phyloP scores from a whole-genome alignment of 2,329 filamentous ascomycete genomes.

The Didymella lethalis region DNA sequence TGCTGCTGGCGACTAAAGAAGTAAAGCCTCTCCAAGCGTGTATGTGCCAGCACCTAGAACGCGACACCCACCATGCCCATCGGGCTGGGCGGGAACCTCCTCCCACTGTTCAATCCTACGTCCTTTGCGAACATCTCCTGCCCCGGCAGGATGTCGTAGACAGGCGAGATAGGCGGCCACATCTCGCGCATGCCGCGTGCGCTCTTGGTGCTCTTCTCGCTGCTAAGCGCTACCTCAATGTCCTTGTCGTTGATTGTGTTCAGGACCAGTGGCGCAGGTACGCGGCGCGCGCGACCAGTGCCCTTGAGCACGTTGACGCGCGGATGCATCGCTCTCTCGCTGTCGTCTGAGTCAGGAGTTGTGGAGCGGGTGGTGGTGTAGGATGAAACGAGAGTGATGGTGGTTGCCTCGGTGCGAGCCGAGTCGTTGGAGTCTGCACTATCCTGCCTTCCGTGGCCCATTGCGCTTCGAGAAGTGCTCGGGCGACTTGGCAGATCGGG shows the following conservation, averaged over 20 bases:
- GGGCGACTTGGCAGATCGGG: conserved; percentile 19
- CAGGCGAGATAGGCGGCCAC: conserved; percentile 41
- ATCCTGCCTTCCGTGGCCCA: conserved; percentile 40
- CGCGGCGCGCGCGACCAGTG: conserved; percentile 34
- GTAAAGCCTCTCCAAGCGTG: neutral
- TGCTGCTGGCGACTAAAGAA: conserved; percentile 2
- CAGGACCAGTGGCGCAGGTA: conserved; percentile 41
- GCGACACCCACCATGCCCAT: conserved; percentile 46
- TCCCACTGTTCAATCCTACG: conserved; percentile 23
- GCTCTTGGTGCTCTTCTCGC: conserved; percentile 29
- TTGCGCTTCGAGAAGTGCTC: conserved; percentile 36
- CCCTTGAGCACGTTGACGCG: conserved; percentile 32
- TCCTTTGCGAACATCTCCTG: conserved; percentile 42
- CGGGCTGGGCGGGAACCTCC: conserved; percentile 27
- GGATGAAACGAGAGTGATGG: conserved; percentile 36
- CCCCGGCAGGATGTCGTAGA: conserved; percentile 38
- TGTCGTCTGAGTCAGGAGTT: conserved; percentile 13
- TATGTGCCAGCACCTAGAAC: conserved; percentile 34
- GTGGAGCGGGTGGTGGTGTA: conserved; percentile 21
- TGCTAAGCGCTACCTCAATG: conserved; percentile 24
- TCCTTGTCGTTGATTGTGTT: conserved; percentile 33
- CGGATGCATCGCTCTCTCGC: conserved; percentile 19
- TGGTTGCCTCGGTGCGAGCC: conserved; percentile 42
- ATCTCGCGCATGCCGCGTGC: conserved; percentile 27
- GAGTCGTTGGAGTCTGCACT: conserved; percentile 35